Evolutionary conservation across 2,329 filamentous ascomycete genomes (phyloP).

Genomic region (Penicillium brevicompactum): DNA sequence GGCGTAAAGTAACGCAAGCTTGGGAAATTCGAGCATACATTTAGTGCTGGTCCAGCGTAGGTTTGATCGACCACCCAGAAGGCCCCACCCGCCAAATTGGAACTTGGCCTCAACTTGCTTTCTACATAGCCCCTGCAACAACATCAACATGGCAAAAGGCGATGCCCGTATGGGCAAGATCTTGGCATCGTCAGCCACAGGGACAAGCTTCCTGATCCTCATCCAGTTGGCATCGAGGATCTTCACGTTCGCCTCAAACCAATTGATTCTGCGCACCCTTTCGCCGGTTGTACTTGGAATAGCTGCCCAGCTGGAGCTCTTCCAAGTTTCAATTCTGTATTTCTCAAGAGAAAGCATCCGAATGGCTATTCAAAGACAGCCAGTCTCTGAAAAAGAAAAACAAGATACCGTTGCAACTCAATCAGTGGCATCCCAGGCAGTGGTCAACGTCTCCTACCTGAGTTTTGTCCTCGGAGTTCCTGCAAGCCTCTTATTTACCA

Average conservation of each 20-base stretch:
- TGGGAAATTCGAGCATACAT: neutral
- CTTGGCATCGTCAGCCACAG: constrained; percentile 56
- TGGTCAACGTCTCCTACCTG: constrained; percentile 86
- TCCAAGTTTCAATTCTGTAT: constrained; percentile 89
- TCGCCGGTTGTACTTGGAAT: constrained; percentile 83
- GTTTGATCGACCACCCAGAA: neutral
- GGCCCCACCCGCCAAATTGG: neutral
- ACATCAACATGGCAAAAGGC: constrained; percentile 18
- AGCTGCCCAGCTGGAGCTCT: constrained; percentile 88
- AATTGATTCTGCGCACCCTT: constrained; percentile 82
- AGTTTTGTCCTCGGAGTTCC: constrained; percentile 69
- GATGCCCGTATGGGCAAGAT: constrained; percentile 23
- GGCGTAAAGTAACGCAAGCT: too few relatives aligned
- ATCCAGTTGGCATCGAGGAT: constrained; percentile 86
- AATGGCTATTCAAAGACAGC: constrained; percentile 84
- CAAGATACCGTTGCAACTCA: constrained; percentile 17
- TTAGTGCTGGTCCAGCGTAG: neutral
- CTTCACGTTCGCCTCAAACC: constrained; percentile 89
- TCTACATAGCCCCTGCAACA: constrained; percentile 15
- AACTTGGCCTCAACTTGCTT: neutral
- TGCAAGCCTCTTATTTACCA: constrained; percentile 65
- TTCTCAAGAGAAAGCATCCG: constrained; percentile 90
- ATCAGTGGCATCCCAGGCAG: constrained; percentile 61
- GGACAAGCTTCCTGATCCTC: constrained; percentile 81
- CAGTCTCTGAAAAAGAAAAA: constrained; percentile 35